Evolutionary conservation across 768 basidiomycete species (phyloP), one percentile per base, ranked within the genome.

Genomic region (Psilocybe tampanensis): DNA sequence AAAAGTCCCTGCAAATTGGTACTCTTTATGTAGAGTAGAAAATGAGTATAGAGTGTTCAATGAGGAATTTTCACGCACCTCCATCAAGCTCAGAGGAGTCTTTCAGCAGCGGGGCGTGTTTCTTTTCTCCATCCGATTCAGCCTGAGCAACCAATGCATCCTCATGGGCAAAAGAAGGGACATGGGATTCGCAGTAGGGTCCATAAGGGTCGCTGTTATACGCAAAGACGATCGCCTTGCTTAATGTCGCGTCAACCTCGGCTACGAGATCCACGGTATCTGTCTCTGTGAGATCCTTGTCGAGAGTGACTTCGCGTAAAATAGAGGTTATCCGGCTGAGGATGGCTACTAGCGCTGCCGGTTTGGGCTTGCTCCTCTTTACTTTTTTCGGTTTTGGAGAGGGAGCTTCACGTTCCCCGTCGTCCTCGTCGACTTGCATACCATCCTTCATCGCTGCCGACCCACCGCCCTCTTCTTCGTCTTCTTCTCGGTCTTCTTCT

Each of bases 91-190:
- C 18, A 39, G 34, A 17, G 13, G 34, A 17, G 34, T 44, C 47
- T 18, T 21, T 13, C 19, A 54, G 34, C 2, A 59, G 32, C 45
- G 47, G 57, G 15, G 45, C 36, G 13, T 13, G 23, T 45, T 45
- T 22, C 15, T 45, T 24, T 9, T 18, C 43, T 12, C 24, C 18
- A 19, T 39, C 9, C 18, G n/a, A n/a, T n/a, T 56, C 50, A 39
- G 36, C 6, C n/a, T n/a, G 36, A 13, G 4, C 36, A 39, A 39
- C 6, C 4, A 5, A 13, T 13, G 33, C 12, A 13, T 39, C n/a
- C 6, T 42, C 29, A 36, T 58, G 50, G 1, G 56, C 50, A 26
- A 52, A 58, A 4, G 56, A 52, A 12, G 56, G 56, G 11, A 58
- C 34, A 45, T 23, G 12, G 13, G 9, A 19, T 29, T 47, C 50